Percentiles rank a stretch among this genome's conserved stretches.
Conservation (phyloP, 1,139 yeast species). For the Geotrichum histeridarum region DNA sequence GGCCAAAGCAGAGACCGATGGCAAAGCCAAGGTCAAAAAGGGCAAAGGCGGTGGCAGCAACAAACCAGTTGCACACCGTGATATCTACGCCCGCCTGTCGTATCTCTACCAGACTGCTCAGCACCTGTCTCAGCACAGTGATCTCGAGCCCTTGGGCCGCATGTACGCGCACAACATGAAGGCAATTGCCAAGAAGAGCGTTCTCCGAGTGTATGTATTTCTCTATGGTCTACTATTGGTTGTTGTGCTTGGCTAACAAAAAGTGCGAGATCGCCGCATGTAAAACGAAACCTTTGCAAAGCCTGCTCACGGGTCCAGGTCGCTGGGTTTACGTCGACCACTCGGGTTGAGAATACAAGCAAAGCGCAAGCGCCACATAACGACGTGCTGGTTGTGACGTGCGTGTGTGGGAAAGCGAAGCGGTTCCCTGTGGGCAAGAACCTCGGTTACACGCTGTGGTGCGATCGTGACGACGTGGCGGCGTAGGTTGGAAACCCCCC, state of each 20-base stretch:
- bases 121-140: conserved; percentile 27
- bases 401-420: conserved; percentile 39
- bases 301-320: conserved; percentile 47
- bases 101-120: conserved; percentile 52
- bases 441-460: conserved; percentile 34
- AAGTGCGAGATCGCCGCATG: conserved; percentile 44
- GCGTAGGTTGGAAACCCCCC: not conserved
- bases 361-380: conserved; percentile 28
- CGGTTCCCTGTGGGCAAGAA: conserved; percentile 42
- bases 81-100: conserved; percentile 55
- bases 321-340: conserved; percentile 45
- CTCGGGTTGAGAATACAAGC: conserved; percentile 34
- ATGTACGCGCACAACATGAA: conserved; percentile 39
- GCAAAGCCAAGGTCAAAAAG: conserved; percentile 15
- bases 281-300: conserved; percentile 61
- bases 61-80: conserved; percentile 48
- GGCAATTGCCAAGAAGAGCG: conserved; percentile 58
- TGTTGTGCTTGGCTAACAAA: not conserved
- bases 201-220: conserved; percentile 44
- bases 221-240: not conserved
- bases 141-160: conserved; percentile 36
- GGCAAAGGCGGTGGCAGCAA: conserved; percentile 32
- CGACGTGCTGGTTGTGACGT: conserved; percentile 35
- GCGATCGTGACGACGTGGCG: conserved; percentile 17
- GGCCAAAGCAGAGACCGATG: no score